Evolutionary conservation across 2,329 filamentous ascomycete species (phyloP).

Genomic region (Pestalotiopsis sp.): DNA sequence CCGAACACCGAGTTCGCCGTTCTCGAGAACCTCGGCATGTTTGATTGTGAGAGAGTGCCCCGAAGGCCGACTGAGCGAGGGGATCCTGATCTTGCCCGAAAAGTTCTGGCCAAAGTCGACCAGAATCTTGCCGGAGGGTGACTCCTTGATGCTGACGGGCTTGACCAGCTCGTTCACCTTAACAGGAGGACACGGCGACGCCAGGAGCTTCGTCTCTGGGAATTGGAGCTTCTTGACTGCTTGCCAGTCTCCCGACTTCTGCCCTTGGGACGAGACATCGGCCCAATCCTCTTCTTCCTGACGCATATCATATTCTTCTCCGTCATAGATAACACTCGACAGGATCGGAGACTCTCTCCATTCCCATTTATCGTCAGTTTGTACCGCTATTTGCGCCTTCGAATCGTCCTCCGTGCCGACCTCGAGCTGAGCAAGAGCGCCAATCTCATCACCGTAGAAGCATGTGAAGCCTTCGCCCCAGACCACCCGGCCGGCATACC

Average conservation of each 20-base stretch:
- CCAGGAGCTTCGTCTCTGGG: conserved; percentile 35
- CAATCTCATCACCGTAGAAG: conserved; percentile 25
- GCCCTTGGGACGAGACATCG: conserved; percentile 23
- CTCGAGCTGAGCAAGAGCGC: conserved; percentile 27
- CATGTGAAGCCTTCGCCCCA: conserved; percentile 31
- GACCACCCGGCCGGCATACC: conserved; percentile 47
- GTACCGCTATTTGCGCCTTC: neutral
- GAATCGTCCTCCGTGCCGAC: conserved; percentile 8
- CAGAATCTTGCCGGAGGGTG: conserved; percentile 45
- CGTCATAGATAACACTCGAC: conserved; percentile 33
- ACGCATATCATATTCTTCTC: conserved; percentile 45
- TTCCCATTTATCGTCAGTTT: conserved; percentile 42
- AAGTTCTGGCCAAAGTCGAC: conserved; percentile 63
- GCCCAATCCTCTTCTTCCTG: conserved; percentile 23
- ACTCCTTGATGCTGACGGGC: conserved; percentile 31
- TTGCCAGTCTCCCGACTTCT: conserved; percentile 29
- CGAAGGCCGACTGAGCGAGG: neutral
- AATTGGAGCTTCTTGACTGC: conserved; percentile 31
- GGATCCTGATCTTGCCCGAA: conserved; percentile 49
- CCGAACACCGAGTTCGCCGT: conserved; percentile 38
- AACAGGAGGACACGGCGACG: conserved; percentile 47
- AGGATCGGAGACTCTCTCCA: conserved; percentile 37
- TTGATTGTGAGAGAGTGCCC: conserved; percentile 31
- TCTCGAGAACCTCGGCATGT: conserved; percentile 46
- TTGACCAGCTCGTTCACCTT: conserved; percentile 35